Evolutionary conservation across 2,329 filamentous ascomycete species (phyloP).

Genomic region (Xylaria sp.): DNA sequence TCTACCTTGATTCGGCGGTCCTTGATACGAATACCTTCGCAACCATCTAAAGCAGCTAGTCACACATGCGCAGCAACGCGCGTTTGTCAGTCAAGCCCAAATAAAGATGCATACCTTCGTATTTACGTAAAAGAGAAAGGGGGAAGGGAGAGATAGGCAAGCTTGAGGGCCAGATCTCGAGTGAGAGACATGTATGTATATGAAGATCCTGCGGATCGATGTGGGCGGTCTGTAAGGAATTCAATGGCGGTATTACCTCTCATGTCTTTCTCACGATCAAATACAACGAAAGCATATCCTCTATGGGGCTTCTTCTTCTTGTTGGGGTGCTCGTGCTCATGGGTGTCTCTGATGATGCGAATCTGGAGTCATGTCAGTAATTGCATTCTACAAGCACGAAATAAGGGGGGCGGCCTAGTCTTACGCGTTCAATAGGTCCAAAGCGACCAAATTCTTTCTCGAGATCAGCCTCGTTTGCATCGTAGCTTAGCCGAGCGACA

Average conservation of each 20-base stretch:
- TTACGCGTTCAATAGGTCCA: conserved; percentile 90
- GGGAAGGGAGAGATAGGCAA: conserved; percentile 60
- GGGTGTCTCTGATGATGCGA: conserved; percentile 83
- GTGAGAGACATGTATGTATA: conserved; percentile 56
- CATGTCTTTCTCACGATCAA: conserved; percentile 98
- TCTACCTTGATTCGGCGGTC: conserved; percentile 93
- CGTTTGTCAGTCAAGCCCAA: conserved; percentile 76
- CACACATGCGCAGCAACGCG: conserved; percentile 67
- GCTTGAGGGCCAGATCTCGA: conserved; percentile 68
- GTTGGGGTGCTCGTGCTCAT: conserved; percentile 73
- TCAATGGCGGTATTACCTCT: conserved; percentile 80
- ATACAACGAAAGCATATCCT: conserved; percentile 97
- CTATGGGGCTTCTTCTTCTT: conserved; percentile 85
- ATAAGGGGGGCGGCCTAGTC: conserved; percentile 45
- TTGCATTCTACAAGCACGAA: neutral
- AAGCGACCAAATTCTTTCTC: conserved; percentile 94
- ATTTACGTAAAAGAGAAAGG: conserved; percentile 30
- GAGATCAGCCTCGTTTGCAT: conserved; percentile 87
- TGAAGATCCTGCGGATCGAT: conserved; percentile 43
- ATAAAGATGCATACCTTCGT: conserved; percentile 59
- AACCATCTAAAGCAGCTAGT: conserved; percentile 87
- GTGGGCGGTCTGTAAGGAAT: conserved; percentile 51
- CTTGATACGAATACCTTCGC: conserved; percentile 91
- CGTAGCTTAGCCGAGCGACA: conserved; percentile 88
- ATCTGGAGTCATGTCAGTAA: conserved; percentile 67